Evolutionary conservation across 106 monocot genomes (phyloP).

Genomic region (Dioscorea alata): DNA sequence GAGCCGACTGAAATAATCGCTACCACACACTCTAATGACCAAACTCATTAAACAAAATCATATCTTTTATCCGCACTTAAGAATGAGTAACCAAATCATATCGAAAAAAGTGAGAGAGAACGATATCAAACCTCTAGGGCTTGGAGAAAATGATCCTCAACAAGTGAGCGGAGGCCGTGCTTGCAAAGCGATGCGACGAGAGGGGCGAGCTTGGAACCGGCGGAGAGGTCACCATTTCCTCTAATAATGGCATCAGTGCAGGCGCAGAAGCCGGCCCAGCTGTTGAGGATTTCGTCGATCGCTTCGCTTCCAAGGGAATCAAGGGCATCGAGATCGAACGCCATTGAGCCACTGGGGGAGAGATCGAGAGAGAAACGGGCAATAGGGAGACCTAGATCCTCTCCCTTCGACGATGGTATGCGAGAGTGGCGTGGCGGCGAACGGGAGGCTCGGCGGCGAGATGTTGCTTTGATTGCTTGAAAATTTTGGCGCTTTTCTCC

Average conservation of each 20-base stretch:
- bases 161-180: conserved; percentile 40
- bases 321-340: conserved; percentile 11
- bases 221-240: conserved; percentile 26
- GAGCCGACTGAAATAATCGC: not conserved
- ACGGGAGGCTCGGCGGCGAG: not conserved
- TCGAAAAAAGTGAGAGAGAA: not conserved
- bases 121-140: conserved; percentile 42
- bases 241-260: conserved; percentile 37
- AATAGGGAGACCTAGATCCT: not conserved
- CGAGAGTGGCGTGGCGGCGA: not conserved
- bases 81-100: not conserved
- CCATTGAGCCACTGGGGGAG: not conserved
- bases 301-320: conserved; percentile 26
- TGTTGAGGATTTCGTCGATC: conserved; percentile 37
- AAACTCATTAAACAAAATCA: not conserved
- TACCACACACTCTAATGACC: not conserved
- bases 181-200: conserved; percentile 34
- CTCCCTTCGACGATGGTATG: not conserved
- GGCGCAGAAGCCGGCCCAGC: conserved; percentile 52
- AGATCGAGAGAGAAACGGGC: not conserved
- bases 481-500: not conserved
- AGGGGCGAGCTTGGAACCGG: conserved; percentile 16
- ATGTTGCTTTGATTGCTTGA: not conserved
- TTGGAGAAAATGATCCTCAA: conserved; percentile 63
- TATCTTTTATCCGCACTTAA: not conserved